A percentile compares a stretch with the other conserved stretches of the same genome.
phyloP scores from a whole-genome alignment of 768 basidiomycete species.

The Hygrocybe punicea region DNA sequence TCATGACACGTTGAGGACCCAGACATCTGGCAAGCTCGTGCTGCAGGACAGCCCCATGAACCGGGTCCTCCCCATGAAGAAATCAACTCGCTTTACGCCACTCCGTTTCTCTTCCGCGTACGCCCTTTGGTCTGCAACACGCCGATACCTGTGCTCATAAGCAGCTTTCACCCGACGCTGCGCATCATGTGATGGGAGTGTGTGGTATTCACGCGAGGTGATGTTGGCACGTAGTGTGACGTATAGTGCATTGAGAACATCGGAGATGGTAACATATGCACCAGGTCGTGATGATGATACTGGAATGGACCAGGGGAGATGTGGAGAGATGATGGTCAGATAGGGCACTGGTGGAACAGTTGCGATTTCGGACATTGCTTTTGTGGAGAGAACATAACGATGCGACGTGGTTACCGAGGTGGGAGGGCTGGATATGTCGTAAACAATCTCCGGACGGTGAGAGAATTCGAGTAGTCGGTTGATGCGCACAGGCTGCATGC shows the following conservation, averaged over 20 bases:
- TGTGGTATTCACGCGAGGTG: constrained; percentile 39
- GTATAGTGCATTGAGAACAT: constrained; percentile 48
- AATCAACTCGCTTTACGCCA: constrained; percentile 56
- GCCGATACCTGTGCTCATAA: constrained; percentile 41
- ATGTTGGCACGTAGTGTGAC: constrained; percentile 41
- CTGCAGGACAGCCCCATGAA: constrained; percentile 32
- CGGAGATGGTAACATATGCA: constrained; percentile 25
- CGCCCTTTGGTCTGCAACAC: constrained; percentile 27
- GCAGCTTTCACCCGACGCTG: constrained; percentile 39
- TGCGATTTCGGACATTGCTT: constrained; percentile 29
- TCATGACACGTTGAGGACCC: constrained; percentile 29
- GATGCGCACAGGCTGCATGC: constrained; percentile 33
- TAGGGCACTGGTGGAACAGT: constrained; percentile 33
- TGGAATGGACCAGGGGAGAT: constrained; percentile 35
- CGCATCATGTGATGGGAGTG: constrained; percentile 23
- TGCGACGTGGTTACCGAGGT: constrained; percentile 19
- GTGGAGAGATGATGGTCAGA: constrained; percentile 31
- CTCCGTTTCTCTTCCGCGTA: constrained; percentile 42
- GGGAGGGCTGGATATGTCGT: constrained; percentile 39
- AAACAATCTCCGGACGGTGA: constrained; percentile 34
- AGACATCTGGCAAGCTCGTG: constrained; percentile 33
- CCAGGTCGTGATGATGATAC: constrained; percentile 19
- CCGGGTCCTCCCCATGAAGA: constrained; percentile 38
- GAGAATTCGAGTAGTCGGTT: constrained; percentile 42
- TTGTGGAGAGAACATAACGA: not conserved